phyloP scores from a whole-genome alignment of 129 eudicot species.

The Artemisia tridentata region DNA sequence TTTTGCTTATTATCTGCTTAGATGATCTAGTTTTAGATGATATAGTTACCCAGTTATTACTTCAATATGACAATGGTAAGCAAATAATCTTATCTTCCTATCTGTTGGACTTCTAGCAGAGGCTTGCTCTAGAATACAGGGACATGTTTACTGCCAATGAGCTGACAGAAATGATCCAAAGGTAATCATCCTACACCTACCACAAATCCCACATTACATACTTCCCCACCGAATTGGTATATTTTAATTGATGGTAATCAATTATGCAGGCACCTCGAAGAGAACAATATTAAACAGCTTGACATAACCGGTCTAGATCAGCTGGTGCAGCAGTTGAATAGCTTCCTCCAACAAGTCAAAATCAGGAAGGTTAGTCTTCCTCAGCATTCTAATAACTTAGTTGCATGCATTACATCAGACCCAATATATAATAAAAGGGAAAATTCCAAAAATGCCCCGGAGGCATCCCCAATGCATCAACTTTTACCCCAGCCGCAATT shows the following conservation, averaged over 20 bases:
- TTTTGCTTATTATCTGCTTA: too few relatives aligned
- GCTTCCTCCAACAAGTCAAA: constrained; percentile 21
- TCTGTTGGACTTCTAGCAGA: constrained; percentile 10
- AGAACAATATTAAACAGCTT: constrained; percentile 21
- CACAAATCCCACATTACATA: neutral
- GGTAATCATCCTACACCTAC: constrained; percentile 12
- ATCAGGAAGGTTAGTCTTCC: constrained; percentile 25
- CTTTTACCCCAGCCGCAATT: too few relatives aligned
- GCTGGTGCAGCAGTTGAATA: constrained; percentile 26
- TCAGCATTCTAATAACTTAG: neutral
- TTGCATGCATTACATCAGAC: neutral
- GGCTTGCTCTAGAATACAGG: constrained; percentile 11
- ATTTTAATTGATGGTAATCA: neutral
- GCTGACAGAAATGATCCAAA: constrained; percentile 18
- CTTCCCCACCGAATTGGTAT: constrained; percentile 1
- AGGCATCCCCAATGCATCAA: too few relatives aligned
- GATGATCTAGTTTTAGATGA: neutral
- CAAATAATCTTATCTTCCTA: constrained; percentile 3
- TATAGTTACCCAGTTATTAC: neutral
- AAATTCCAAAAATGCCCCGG: too few relatives aligned
- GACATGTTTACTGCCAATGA: constrained; percentile 14
- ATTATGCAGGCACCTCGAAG: constrained; percentile 29
- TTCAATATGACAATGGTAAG: neutral
- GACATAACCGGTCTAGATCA: constrained; percentile 20
- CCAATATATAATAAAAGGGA: neutral